Evolutionary conservation across 1,139 yeast species (phyloP).

Genomic region (Debaryomyces nepalensis): DNA sequence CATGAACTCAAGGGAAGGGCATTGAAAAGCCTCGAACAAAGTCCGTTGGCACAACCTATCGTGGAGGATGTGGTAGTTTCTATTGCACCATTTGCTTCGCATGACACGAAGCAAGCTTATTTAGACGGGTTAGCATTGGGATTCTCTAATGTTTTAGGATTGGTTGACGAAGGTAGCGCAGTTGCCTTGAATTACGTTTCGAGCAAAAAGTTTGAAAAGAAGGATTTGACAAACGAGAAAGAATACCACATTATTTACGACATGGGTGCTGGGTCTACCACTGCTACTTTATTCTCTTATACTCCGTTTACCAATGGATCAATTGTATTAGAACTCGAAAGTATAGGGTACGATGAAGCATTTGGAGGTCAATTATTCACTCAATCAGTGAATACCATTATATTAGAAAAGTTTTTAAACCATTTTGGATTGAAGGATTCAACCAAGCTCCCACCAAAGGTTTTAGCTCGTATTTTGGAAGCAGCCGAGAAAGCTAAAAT

Average conservation of each 20-base stretch:
- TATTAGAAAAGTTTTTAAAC: constrained; percentile 60
- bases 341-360: constrained; percentile 65
- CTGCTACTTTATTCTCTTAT: constrained; percentile 79
- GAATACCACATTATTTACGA: constrained; percentile 81
- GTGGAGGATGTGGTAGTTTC: constrained; percentile 74
- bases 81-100: constrained; percentile 73
- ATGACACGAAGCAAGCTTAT: constrained; percentile 70
- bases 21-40: constrained; percentile 38
- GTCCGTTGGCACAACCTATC: constrained; percentile 34
- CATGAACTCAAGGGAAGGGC: constrained; percentile 72
- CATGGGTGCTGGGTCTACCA: constrained; percentile 91
- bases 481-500: constrained; percentile 88
- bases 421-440: constrained; percentile 40
- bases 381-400: constrained; percentile 59
- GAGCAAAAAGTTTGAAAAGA: constrained; percentile 46
- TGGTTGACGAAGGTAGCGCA: constrained; percentile 90
- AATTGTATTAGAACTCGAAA: constrained; percentile 63
- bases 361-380: constrained; percentile 84
- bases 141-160: constrained; percentile 58
- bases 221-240: constrained; percentile 39
- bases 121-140: constrained; percentile 76
- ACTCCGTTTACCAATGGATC: constrained; percentile 48
- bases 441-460: constrained; percentile 52
- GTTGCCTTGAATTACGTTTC: constrained; percentile 80
- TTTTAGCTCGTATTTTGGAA: constrained; percentile 71